A percentile compares a stretch with the other conserved stretches of the same genome.
Conservation (phyloP, 2,329 filamentous ascomycete genomes). For the Chlorencoelia australis region DNA sequence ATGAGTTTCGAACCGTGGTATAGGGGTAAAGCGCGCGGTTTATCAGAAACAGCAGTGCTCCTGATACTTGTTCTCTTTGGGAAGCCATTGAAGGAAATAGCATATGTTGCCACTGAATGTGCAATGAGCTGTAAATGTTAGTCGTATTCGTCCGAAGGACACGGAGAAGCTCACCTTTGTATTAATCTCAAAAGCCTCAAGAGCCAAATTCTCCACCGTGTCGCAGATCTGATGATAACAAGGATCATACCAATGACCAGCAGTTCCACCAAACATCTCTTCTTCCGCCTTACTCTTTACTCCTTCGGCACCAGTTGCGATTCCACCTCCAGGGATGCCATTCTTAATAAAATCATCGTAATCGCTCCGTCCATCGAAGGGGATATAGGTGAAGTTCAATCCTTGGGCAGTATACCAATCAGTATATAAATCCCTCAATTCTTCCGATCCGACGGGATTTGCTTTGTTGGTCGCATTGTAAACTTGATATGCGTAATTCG, state of each 20-base stretch:
- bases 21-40: slow-evolving; percentile 28
- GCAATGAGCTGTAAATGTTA: slow-evolving; percentile 45
- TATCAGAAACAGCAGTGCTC: slow-evolving; percentile 9
- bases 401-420: slow-evolving; percentile 54
- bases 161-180: slow-evolving; percentile 38
- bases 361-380: slow-evolving; percentile 71
- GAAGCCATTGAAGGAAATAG: slow-evolving; percentile 54
- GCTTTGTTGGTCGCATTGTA: slow-evolving; percentile 63
- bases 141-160: slow-evolving; percentile 6
- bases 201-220: slow-evolving; percentile 45
- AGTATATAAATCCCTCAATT: slow-evolving; percentile 58
- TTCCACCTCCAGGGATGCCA: slow-evolving; percentile 64
- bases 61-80: slow-evolving; percentile 39
- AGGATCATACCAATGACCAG: slow-evolving; percentile 48
- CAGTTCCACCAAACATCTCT: slow-evolving; percentile 59
- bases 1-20: slow-evolving; percentile 41
- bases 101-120: slow-evolving; percentile 62
- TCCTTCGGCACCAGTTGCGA: slow-evolving; percentile 69
- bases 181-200: slow-evolving; percentile 51
- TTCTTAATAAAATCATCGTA: slow-evolving; percentile 67
- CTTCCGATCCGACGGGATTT: slow-evolving; percentile 60
- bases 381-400: slow-evolving; percentile 58
- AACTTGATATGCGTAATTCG: slow-evolving; percentile 57
- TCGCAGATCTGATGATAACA: slow-evolving; percentile 56
- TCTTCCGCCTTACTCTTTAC: slow-evolving; percentile 61